These are phyloP conservation scores for Citrus glauca DNA, from an alignment of 345 rosid species.

Conservation along the genomic window DNA sequence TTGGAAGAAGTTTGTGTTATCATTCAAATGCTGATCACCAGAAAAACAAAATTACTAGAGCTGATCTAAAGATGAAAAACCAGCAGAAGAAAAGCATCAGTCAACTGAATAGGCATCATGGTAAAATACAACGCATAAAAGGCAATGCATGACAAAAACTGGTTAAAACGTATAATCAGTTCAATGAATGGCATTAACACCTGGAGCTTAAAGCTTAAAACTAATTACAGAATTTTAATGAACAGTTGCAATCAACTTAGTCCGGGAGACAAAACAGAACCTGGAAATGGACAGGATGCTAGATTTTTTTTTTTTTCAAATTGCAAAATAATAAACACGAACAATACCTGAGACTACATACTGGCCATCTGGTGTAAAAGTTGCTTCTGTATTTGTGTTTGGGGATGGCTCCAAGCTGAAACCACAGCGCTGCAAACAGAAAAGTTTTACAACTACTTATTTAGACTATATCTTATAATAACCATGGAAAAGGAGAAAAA, in stretches of 20 bases:
- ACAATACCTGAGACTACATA: slow-evolving; percentile 83
- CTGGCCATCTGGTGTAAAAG: slow-evolving; percentile 95
- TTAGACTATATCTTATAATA: not conserved
- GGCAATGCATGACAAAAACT: not conserved
- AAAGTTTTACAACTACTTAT: slow-evolving; percentile 1
- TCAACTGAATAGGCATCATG: not conserved
- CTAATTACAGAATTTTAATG: not conserved
- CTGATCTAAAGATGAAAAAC: not conserved
- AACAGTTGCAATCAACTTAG: not conserved
- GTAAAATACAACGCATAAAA: not conserved
- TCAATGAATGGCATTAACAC: not conserved
- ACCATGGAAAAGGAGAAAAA: not conserved
- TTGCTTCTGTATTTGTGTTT: slow-evolving; percentile 73
- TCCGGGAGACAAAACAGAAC: not conserved
- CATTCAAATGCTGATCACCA: not conserved
- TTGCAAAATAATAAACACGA: not conserved
- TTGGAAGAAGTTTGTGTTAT: not conserved
- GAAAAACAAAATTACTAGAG: not conserved
- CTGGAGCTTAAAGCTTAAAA: not conserved
- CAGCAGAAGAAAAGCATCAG: not conserved
- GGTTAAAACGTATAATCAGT: not conserved
- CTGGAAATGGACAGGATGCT: not conserved
- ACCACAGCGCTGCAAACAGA: slow-evolving; percentile 68
- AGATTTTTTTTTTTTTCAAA: not conserved
- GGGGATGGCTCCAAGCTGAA: slow-evolving; percentile 90